Evolutionary conservation across 73 alveolate genomes (phyloP).

Genomic region (Stentor coeruleus): DNA sequence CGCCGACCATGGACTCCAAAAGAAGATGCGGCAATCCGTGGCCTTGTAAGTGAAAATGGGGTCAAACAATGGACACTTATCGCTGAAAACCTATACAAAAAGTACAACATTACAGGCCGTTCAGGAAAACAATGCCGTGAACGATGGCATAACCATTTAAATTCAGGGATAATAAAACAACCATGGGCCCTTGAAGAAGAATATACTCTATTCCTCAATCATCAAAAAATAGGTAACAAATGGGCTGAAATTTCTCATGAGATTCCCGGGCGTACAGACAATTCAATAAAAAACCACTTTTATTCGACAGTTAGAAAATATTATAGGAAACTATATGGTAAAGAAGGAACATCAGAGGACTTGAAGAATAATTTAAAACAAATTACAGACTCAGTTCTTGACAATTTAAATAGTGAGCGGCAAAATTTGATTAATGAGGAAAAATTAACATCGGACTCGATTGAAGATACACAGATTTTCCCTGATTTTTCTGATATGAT

Average conservation of each 20-base stretch:
- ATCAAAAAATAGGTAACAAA: slow-evolving; percentile 80
- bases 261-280: slow-evolving; percentile 91
- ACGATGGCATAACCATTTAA: slow-evolving; percentile 79
- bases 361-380: not conserved
- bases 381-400: not conserved
- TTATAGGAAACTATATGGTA: slow-evolving; percentile 12
- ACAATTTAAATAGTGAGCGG: not conserved
- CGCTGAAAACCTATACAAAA: slow-evolving; percentile 32
- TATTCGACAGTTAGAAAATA: slow-evolving; percentile 41
- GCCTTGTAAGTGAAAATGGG: slow-evolving; percentile 30
- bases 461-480: not conserved
- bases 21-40: slow-evolving; percentile 21
- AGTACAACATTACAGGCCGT: slow-evolving; percentile 32
- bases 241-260: slow-evolving; percentile 85
- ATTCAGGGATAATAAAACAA: slow-evolving; percentile 70
- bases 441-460: not conserved
- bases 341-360: not conserved
- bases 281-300: slow-evolving; percentile 90
- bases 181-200: slow-evolving; percentile 76
- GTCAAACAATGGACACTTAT: slow-evolving; percentile 47
- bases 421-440: not conserved
- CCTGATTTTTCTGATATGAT: slow-evolving; percentile 6
- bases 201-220: slow-evolving; percentile 52
- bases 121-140: slow-evolving; percentile 89
- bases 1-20: slow-evolving; percentile 25